These are phyloP conservation scores for Pythium coloratum DNA, from an alignment of 352 stramenopile species.

Conservation along the genomic window DNA sequence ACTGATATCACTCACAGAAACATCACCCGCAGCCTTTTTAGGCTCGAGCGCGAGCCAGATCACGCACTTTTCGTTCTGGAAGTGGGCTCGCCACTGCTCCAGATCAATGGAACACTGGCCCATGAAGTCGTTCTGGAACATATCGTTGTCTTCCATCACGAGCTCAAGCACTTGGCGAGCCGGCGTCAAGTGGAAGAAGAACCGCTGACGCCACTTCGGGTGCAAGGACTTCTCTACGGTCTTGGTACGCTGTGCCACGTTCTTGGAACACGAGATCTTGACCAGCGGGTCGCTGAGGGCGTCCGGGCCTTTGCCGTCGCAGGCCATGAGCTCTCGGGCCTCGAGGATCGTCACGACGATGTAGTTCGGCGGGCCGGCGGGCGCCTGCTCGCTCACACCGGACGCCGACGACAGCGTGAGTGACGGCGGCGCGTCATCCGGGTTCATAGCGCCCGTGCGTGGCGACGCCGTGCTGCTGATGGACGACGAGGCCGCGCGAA, in stretches of 20 bases:
- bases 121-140: constrained; percentile 76
- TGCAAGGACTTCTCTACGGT: constrained; percentile 63
- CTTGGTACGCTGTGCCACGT: constrained; percentile 58
- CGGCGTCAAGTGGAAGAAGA: constrained; percentile 56
- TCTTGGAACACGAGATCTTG: constrained; percentile 52
- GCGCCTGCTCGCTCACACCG: background rate
- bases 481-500: constrained; percentile 10
- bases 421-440: background rate
- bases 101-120: constrained; percentile 68
- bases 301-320: constrained; percentile 52
- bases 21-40: constrained; percentile 33
- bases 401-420: constrained; percentile 9
- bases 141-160: constrained; percentile 60
- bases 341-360: constrained; percentile 72
- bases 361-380: constrained; percentile 40
- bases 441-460: background rate
- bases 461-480: background rate
- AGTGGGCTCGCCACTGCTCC: constrained; percentile 53
- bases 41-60: constrained; percentile 74
- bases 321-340: constrained; percentile 47
- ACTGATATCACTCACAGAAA: constrained; percentile 46
- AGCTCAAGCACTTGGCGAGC: constrained; percentile 58
- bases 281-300: constrained; percentile 71
- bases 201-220: constrained; percentile 67
- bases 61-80: constrained; percentile 45